Evolutionary conservation across 345 rosid species (phyloP), one percentile per base, ranked within the genome.

Genomic region (Pistacia integerrima): DNA sequence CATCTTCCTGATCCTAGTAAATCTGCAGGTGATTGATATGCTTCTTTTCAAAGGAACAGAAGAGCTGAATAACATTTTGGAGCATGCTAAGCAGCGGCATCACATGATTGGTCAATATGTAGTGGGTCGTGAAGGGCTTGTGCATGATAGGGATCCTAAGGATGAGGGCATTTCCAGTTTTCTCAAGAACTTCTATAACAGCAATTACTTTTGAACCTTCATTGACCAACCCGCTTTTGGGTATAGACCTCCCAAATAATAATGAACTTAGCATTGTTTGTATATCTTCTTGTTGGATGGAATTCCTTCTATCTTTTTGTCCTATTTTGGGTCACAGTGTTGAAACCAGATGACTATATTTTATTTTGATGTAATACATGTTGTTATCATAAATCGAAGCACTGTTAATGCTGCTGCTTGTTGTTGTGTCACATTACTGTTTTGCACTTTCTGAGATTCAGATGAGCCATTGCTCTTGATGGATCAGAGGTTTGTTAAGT

Each of bases 71-170:
- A 93, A 95, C 79, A 82, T 95, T 11, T 79, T 76, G 35, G 97
- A 92, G 83, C 99, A 95, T 75, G 94, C 97, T n/a, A 95, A 95
- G 88, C 99, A 95, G 88, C 95, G 99, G 74, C 99, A 93, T 79
- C 99, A 95, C 83, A 82, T 95, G 41, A 90, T 95, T 35, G 99
- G 99, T 41, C 98, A 93, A 70, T 95, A 95, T 63, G 97, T 95
- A 35, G 76, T 89, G 9, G 93, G 97, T 72, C 77, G 41, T 41
- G 87, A 81, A 70, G 97, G 94, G 75, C 93, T 90, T 22, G 86
- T 87, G 73, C 97, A 92, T 81, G 94, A 95, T 64, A 77, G 79
- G 51, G 87, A 80, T 78, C 55, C 80, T 85, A 90, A 93, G 82
- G 98, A 93, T 72, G 81, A 88, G 80, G 92, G 92, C 74, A 63